phyloP scores from a whole-genome alignment of 495 filamentous ascomycete species.

The Antarctomyces pellizariae region DNA sequence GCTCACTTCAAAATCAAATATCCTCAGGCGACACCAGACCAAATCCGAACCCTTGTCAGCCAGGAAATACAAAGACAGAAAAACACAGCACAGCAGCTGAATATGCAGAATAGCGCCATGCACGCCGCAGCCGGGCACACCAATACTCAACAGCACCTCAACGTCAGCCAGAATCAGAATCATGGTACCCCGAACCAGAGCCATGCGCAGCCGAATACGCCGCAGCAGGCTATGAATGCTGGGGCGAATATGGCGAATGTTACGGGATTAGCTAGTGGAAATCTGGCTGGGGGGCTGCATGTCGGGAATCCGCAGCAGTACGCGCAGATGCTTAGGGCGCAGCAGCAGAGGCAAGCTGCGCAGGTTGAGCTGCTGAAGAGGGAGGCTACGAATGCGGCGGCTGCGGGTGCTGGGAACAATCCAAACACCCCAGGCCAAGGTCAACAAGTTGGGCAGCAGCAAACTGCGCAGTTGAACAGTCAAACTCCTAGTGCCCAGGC shows the following conservation, averaged over 20 bases:
- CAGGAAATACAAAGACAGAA: slow-evolving; percentile 23
- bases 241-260: too few relatives aligned
- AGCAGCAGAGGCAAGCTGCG: slow-evolving; percentile 30
- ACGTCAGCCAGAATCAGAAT: too few relatives aligned
- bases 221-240: slow-evolving; percentile 11
- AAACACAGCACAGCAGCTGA: slow-evolving; percentile 19
- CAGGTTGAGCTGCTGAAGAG: too few relatives aligned
- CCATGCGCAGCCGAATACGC: slow-evolving; percentile 12
- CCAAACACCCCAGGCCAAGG: too few relatives aligned
- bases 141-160: too few relatives aligned
- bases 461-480: too few relatives aligned
- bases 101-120: slow-evolving; percentile 29
- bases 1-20: slow-evolving; percentile 18
- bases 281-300: slow-evolving; percentile 19
- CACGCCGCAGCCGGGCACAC: slow-evolving; percentile 45
- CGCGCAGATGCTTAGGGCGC: slow-evolving; percentile 47
- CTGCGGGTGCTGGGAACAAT: too few relatives aligned
- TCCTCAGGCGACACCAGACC: slow-evolving; percentile 31
- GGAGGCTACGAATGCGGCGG: too few relatives aligned
- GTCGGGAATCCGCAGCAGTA: slow-evolving; percentile 41
- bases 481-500: too few relatives aligned
- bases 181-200: slow-evolving; percentile 10
- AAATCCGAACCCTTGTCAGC: slow-evolving; percentile 33
- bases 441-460: too few relatives aligned
- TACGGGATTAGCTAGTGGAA: too few relatives aligned